Base-by-base conservation (phyloP, 495 filamentous ascomycete genomes). In the Neurospora sp. region DNA sequence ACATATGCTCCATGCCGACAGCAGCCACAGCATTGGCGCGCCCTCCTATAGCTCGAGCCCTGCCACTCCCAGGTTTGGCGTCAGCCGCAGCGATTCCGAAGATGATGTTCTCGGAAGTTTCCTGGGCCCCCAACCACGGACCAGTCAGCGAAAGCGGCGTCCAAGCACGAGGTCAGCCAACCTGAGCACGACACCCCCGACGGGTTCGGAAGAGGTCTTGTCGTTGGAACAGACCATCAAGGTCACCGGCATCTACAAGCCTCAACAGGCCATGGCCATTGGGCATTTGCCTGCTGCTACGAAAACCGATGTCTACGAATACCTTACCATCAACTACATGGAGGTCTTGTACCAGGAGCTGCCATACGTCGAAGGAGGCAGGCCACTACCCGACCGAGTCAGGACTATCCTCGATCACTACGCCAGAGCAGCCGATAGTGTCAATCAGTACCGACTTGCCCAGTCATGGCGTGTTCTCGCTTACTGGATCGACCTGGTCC, bases 401-500 rank as follows among this genome's bases (percentile, higher is more conserved):
- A 76, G 84, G 10, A 77, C 79, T 2, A 89, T 90, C 17, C 81
- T 92, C 3, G 86, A 90, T 71, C 83, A 84, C 37, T 94, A 91
- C 81, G 91, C 91, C 13, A 82, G 81, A 70, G 84, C 88, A 69
- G 88, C 91, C 5, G 88, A 91, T 74, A 83, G 85, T 19, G 83
- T 87, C 36, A 86, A 86, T 36, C 83, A 89, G 72, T 87, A 88
- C 76, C 88, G 89, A 17, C 81, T 93, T 15, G 89, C 92, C 9
- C 92, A 93, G 77, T 93, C 91, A 5, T 94, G 92, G 92, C 89
- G 89, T 42, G 86, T 93, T 39, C 79, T 93, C 21, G 89, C 87
- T 28, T 90, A 87, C 72, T 88, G 88, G 31, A 85, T 91, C 59
- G 78, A 87, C 21, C 82, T 92, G 72, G 85, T 93, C 59, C 84